These are phyloP conservation scores for Picea sitchensis DNA, from an alignment of 75 land plant genomes.

Conservation along the genomic window DNA sequence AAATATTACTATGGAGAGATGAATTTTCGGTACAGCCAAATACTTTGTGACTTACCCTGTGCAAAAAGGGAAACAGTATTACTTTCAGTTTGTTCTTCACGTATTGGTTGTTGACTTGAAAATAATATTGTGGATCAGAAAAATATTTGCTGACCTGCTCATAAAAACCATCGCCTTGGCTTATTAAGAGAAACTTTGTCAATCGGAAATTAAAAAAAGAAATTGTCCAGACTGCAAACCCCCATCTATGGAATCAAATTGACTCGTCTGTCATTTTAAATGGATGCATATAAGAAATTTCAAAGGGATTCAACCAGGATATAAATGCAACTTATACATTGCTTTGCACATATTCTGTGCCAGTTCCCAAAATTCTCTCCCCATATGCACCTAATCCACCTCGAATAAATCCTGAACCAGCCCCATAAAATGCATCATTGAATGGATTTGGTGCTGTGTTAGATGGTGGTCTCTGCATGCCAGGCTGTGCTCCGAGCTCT, in stretches of 20 bases:
- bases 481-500: conserved; percentile 33
- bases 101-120: conserved; percentile 90
- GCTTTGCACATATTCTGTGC: conserved; percentile 88
- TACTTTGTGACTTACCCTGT: conserved; percentile 49
- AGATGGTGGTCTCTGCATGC: conserved; percentile 23
- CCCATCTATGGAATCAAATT: background rate
- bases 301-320: background rate
- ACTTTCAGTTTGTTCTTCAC: conserved; percentile 93
- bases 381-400: conserved; percentile 70
- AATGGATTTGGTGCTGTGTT: conserved; percentile 50
- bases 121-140: conserved; percentile 80
- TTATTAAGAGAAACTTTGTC: background rate
- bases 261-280: background rate
- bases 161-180: background rate
- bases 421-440: conserved; percentile 56
- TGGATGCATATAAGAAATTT: background rate
- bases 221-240: background rate
- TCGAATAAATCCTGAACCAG: conserved; percentile 61
- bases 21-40: background rate
- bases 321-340: conserved; percentile 46
- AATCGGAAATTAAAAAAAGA: background rate
- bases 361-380: conserved; percentile 61
- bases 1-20: too few species aligned
- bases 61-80: conserved; percentile 78
- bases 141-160: conserved; percentile 75